Evolutionary conservation across 208 protist species (phyloP).

Genomic region (Crithidia bombi): DNA sequence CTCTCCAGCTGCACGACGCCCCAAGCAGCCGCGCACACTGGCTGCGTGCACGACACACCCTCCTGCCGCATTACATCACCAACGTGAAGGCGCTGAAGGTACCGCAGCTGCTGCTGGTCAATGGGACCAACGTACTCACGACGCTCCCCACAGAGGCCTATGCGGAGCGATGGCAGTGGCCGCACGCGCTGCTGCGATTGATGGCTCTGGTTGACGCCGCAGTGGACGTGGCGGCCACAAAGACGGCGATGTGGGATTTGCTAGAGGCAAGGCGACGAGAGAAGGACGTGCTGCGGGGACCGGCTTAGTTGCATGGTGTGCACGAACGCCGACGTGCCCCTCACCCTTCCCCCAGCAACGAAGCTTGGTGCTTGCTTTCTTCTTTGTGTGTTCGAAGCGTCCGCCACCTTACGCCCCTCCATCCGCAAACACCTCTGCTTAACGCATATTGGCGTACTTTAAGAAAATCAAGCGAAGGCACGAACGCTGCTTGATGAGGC

Average conservation of each 20-base stretch:
- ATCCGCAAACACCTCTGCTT: no score
- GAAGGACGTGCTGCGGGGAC: neutral
- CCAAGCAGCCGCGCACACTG: neutral
- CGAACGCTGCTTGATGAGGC: no score
- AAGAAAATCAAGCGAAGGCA: no score
- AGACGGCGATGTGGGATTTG: neutral
- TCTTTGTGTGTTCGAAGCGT: no score
- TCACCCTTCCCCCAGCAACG: no score
- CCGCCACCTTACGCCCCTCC: no score
- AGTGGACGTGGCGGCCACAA: neutral
- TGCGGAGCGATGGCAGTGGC: conserved; percentile 22
- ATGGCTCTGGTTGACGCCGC: conserved; percentile 1
- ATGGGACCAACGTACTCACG: conserved; percentile 38
- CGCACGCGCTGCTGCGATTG: conserved; percentile 15
- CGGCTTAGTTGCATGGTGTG: no score
- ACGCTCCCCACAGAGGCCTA: conserved; percentile 33
- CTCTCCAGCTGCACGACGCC: neutral
- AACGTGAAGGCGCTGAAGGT: conserved; percentile 4
- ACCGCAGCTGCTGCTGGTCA: conserved; percentile 47
- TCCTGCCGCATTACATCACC: neutral
- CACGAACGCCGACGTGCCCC: neutral
- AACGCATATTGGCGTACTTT: no score
- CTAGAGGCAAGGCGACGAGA: neutral
- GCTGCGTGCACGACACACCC: neutral
- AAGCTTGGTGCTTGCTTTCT: no score